phyloP scores from a whole-genome alignment of 768 basidiomycete genomes.

The Kwoniella dendrophila region DNA sequence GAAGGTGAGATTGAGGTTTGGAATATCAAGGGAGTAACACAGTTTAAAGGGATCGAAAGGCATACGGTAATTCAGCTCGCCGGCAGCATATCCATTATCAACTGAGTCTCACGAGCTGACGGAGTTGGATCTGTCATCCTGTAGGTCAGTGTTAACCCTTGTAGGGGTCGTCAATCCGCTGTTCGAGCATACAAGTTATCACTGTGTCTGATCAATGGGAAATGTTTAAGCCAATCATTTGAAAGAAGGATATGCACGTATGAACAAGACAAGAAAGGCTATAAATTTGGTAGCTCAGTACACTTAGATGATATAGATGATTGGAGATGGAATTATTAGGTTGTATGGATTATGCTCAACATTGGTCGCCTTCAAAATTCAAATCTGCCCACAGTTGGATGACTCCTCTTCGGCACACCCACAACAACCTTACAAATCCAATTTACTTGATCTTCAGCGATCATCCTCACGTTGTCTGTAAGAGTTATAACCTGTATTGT shows the following conservation, averaged over 20 bases:
- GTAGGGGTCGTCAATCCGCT: conserved; percentile 28
- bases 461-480: too few relatives aligned
- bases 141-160: conserved; percentile 30
- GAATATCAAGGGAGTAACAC: conserved; percentile 21
- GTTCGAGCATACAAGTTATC: conserved; percentile 39
- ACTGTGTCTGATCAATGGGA: conserved; percentile 35
- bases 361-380: too few relatives aligned
- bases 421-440: too few relatives aligned
- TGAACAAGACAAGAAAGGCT: conserved; percentile 33
- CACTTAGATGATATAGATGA: conserved; percentile 40
- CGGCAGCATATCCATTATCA: background rate
- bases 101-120: background rate
- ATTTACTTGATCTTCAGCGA: too few relatives aligned
- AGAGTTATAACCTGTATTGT: too few relatives aligned
- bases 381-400: too few relatives aligned
- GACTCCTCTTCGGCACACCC: too few relatives aligned
- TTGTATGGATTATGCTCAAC: too few relatives aligned
- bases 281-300: conserved; percentile 32
- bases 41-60: conserved; percentile 21
- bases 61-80: conserved; percentile 20
- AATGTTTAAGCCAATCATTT: conserved; percentile 27
- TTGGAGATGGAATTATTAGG: conserved; percentile 34
- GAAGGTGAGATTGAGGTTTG: conserved; percentile 27
- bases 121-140: background rate
- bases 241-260: conserved; percentile 42